phyloP scores from a whole-genome alignment of 306 rosid species.

The Gillenia trifoliata region DNA sequence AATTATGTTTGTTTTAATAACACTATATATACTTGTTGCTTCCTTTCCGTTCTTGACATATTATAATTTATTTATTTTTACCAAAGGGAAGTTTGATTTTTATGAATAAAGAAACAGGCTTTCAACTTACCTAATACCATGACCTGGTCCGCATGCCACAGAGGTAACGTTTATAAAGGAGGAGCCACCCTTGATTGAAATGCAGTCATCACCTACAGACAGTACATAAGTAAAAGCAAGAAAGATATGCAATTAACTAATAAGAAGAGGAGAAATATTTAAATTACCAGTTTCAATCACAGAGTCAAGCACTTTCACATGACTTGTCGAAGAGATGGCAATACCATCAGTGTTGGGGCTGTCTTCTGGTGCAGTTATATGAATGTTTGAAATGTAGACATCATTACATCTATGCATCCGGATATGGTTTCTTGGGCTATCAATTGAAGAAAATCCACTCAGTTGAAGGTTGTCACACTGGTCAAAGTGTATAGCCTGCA shows the following conservation, averaged over 20 bases:
- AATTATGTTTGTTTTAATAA: too few species aligned
- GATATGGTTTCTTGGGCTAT: slow-evolving; percentile 12
- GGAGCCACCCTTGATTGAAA: slow-evolving; percentile 9
- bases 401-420: not conserved
- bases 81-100: not conserved
- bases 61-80: not conserved
- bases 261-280: too few species aligned
- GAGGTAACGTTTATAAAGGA: not conserved
- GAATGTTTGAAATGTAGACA: not conserved
- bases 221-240: too few species aligned
- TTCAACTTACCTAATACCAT: slow-evolving; percentile 18
- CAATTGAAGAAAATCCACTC: not conserved
- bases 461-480: not conserved
- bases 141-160: slow-evolving; percentile 23
- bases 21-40: too few species aligned
- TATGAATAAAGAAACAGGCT: not conserved
- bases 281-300: slow-evolving; percentile 13
- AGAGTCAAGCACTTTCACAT: not conserved
- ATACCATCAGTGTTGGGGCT: slow-evolving; percentile 26
- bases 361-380: slow-evolving; percentile 2
- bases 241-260: too few species aligned
- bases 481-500: slow-evolving; percentile 5
- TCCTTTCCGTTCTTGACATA: not conserved
- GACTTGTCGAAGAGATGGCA: not conserved
- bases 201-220: slow-evolving; percentile 19